A percentile compares a stretch with the other conserved stretches of the same genome.
These are phyloP conservation scores for Elsinoe arachidis DNA, from an alignment of 2,329 filamentous ascomycete species.

Conservation along the genomic window DNA sequence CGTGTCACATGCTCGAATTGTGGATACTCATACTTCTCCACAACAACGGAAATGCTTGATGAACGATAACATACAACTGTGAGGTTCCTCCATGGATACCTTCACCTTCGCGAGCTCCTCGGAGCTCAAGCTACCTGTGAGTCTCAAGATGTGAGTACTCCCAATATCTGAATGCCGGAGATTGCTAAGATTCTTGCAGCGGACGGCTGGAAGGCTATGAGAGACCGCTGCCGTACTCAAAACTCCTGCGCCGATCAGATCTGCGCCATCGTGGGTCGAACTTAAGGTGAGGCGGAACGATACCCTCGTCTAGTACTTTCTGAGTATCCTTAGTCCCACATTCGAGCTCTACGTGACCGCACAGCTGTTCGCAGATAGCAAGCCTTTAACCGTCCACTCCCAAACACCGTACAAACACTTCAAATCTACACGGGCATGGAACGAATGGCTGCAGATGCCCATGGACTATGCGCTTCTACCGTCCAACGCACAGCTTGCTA, in stretches of 20 bases:
- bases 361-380: conserved; percentile 92
- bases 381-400: conserved; percentile 81
- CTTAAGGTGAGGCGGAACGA: conserved; percentile 47
- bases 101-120: conserved; percentile 93
- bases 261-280: conserved; percentile 84
- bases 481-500: conserved; percentile 71
- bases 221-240: conserved; percentile 65
- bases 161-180: conserved; percentile 4
- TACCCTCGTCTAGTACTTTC: too few relatives aligned
- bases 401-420: conserved; percentile 93
- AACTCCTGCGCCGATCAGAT: conserved; percentile 67
- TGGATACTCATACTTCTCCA: background rate
- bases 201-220: conserved; percentile 71
- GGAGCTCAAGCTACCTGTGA: conserved; percentile 64
- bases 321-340: conserved; percentile 45
- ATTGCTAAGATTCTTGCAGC: conserved; percentile 35
- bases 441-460: conserved; percentile 89
- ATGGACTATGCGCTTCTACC: conserved; percentile 77
- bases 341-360: conserved; percentile 90
- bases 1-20: background rate
- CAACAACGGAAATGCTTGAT: background rate
- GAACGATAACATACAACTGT: background rate
- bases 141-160: conserved; percentile 52
- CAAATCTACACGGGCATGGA: conserved; percentile 68
- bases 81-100: conserved; percentile 61